A percentile compares a stretch with the other conserved stretches of the same genome.
These are phyloP conservation scores for Thielaviopsis musarum DNA, from an alignment of 2,329 filamentous ascomycete genomes.

Conservation along the genomic window DNA sequence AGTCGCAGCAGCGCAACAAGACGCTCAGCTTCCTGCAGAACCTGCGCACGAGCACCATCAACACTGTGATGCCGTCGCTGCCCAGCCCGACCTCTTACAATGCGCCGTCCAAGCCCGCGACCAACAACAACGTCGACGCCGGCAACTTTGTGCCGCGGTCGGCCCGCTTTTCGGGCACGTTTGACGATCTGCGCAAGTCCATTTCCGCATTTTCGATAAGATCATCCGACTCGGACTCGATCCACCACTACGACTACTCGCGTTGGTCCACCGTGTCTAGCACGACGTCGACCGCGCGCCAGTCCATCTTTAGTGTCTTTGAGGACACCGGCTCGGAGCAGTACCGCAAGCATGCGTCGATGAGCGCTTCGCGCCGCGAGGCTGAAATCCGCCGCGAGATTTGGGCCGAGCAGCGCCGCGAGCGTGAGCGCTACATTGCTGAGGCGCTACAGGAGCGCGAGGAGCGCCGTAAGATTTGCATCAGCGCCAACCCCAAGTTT, in stretches of 20 bases:
- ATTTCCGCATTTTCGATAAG: constrained; percentile 12
- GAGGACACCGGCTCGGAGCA: background rate
- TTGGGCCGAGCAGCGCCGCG: constrained; percentile 8
- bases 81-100: constrained; percentile 5
- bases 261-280: constrained; percentile 10
- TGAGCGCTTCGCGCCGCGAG: constrained; percentile 2
- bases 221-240: constrained; percentile 9
- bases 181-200: constrained; percentile 13
- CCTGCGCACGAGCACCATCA: constrained; percentile 6
- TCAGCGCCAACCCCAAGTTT: constrained; percentile 1
- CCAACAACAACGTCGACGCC: background rate
- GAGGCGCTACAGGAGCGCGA: constrained; percentile 3
- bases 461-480: background rate
- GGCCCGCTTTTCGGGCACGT: constrained; percentile 8
- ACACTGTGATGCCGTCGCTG: background rate
- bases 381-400: constrained; percentile 5
- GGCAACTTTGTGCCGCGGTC: constrained; percentile 6
- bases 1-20: constrained; percentile 6
- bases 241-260: constrained; percentile 7
- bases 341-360: constrained; percentile 1
- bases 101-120: background rate
- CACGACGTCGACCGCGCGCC: background rate
- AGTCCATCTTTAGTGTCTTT: background rate
- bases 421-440: constrained; percentile 8
- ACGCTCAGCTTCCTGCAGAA: constrained; percentile 9